Percentiles rank a stretch among this genome's conserved stretches.
Conservation (phyloP, 495 filamentous ascomycete genomes). For the Neurospora terricola region DNA sequence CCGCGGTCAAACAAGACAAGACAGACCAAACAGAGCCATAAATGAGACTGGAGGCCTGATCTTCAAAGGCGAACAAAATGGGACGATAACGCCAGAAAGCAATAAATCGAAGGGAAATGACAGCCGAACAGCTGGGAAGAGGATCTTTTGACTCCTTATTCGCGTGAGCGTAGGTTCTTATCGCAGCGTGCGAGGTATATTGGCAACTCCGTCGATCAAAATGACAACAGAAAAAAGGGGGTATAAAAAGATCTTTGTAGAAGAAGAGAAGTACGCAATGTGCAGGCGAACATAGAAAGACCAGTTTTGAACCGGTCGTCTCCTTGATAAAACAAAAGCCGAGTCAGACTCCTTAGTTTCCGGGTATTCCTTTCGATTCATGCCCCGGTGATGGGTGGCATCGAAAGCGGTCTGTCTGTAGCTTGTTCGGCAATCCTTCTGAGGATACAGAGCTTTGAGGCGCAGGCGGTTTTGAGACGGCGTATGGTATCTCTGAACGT, state of each 20-base stretch:
- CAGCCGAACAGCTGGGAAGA: neutral
- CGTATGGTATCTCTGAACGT: neutral
- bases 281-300: neutral
- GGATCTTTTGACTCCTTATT: constrained; percentile 3
- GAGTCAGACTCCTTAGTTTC: neutral
- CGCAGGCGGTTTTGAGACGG: neutral
- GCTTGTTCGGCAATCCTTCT: neutral
- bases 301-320: neutral
- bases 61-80: neutral
- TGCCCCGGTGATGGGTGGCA: neutral
- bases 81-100: constrained; percentile 15
- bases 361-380: neutral
- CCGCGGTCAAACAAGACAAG: constrained; percentile 7
- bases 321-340: neutral
- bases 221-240: constrained; percentile 11
- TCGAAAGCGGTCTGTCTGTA: neutral
- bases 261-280: constrained; percentile 9
- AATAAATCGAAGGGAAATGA: neutral
- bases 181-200: constrained; percentile 12
- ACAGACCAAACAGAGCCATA: constrained; percentile 1
- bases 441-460: neutral
- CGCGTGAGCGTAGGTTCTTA: constrained; percentile 37
- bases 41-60: neutral
- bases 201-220: constrained; percentile 1
- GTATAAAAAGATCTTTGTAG: constrained; percentile 12